Evolutionary conservation across 805 yeast species (phyloP), one percentile per base, ranked within the genome.

Genomic region (Saturnispora diversa): DNA sequence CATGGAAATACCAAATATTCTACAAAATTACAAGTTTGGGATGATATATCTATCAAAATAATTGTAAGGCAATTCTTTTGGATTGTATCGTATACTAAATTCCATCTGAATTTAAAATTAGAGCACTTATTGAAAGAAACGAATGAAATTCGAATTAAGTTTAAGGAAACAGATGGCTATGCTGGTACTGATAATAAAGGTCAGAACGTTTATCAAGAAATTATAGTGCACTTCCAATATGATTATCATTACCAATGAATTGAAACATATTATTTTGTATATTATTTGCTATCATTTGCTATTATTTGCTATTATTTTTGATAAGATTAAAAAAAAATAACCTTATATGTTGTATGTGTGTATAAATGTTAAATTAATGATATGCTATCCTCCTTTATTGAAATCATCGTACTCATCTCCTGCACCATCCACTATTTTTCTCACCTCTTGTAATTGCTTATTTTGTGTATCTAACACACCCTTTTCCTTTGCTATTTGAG

Each of bases 331-430:
- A n/a, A n/a, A n/a, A n/a, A n/a, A n/a, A n/a, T n/a, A n/a, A n/a
- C n/a, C n/a, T n/a, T n/a, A n/a, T n/a, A n/a, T n/a, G n/a, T n/a
- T n/a, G n/a, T n/a, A n/a, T n/a, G n/a, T n/a, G n/a, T n/a, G n/a
- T n/a, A n/a, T n/a, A n/a, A n/a, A n/a, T n/a, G n/a, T n/a, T n/a
- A n/a, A n/a, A n/a, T n/a, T n/a, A n/a, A n/a, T n/a, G n/a, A n/a
- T n/a, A n/a, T n/a, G n/a, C 55, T 42, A 75, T 36, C 81, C 80
- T 16, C 81, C 81, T 52, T 72, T 75, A 47, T 66, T 64, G 38
- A 65, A 66, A 17, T 54, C 46, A 35, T 64, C 70, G 44, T 71
- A 51, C 39, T 63, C 63, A 20, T 58, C 57, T 72, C 77, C 70
- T 11, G 69, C 70, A 37, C 68, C 72, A 43, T 64, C 68, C 10